These are phyloP conservation scores for Pinus taeda DNA, from an alignment of 75 land plant genomes.

Conservation along the genomic window DNA sequence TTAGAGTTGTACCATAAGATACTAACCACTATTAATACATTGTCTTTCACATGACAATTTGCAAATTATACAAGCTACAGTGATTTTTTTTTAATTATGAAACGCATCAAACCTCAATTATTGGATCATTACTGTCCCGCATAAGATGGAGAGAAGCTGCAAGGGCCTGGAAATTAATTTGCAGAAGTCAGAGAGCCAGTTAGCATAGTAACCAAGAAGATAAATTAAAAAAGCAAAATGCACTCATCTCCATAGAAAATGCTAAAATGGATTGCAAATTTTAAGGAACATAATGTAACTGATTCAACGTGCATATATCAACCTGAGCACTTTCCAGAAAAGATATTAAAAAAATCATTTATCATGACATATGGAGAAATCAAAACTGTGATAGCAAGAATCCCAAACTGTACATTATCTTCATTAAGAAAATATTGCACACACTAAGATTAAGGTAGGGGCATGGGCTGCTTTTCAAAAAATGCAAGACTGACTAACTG, in stretches of 20 bases:
- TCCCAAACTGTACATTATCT: not conserved
- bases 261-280: not conserved
- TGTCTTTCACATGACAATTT: not conserved
- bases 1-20: not conserved
- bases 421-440: not conserved
- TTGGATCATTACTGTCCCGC: constrained; percentile 17
- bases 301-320: not conserved
- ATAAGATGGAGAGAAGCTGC: constrained; percentile 18
- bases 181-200: not conserved
- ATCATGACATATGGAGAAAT: not conserved
- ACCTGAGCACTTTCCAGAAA: no score
- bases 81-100: not conserved
- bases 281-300: not conserved
- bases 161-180: constrained; percentile 13
- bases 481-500: not conserved
- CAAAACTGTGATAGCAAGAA: not conserved
- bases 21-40: not conserved
- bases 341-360: no score
- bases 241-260: not conserved
- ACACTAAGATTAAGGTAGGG: not conserved
- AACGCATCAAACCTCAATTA: constrained; percentile 13
- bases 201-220: not conserved
- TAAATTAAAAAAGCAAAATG: not conserved
- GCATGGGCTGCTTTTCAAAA: not conserved
- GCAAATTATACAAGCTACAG: not conserved